Evolutionary conservation across 108 stramenopile species (phyloP).

Genomic region (Skeletonema tropicum): DNA sequence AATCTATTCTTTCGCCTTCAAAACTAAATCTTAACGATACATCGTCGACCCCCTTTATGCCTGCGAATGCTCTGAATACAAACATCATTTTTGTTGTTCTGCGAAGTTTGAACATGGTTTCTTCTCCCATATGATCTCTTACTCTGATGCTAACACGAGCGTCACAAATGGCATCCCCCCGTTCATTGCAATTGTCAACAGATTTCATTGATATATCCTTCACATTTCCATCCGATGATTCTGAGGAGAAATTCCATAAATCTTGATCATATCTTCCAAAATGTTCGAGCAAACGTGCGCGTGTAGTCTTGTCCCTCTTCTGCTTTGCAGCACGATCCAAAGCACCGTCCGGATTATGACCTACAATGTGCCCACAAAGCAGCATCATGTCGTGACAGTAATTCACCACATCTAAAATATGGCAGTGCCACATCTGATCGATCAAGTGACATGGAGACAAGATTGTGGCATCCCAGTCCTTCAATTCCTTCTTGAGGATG

Average conservation of each 20-base stretch:
- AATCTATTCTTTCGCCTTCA: no score
- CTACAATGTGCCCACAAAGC: no score
- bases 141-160: no score
- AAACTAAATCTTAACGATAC: no score
- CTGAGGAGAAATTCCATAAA: slow-evolving; percentile 47
- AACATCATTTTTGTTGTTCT: neutral
- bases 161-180: no score
- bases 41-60: no score
- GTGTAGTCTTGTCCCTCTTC: slow-evolving; percentile 61
- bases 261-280: slow-evolving; percentile 63
- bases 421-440: no score
- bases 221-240: neutral
- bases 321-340: slow-evolving; percentile 39
- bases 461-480: slow-evolving; percentile 66
- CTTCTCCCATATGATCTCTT: no score
- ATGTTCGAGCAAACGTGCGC: slow-evolving; percentile 57
- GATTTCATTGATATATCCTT: neutral
- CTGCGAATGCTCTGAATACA: neutral
- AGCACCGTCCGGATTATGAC: no score
- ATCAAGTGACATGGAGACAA: slow-evolving; percentile 60
- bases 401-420: no score
- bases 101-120: neutral
- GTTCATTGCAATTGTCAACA: no score
- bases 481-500: slow-evolving; percentile 65
- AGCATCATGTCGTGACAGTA: no score